Evolutionary conservation across 2,329 filamentous ascomycete species (phyloP).

Genomic region (Alternaria sp.): DNA sequence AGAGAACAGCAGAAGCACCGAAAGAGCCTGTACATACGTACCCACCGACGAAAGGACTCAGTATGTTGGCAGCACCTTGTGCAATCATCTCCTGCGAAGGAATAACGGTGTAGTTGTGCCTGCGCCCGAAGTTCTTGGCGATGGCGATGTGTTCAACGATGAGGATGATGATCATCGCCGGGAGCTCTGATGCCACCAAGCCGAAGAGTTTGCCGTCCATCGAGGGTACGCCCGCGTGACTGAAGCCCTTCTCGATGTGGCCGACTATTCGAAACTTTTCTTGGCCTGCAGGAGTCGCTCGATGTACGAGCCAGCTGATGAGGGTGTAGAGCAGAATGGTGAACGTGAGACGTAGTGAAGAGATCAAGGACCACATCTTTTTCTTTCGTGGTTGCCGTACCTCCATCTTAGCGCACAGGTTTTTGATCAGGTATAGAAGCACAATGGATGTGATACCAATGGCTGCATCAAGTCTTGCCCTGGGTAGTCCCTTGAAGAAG

Average conservation of each 20-base stretch:
- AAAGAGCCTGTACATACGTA: slow-evolving; percentile 94
- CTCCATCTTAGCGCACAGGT: slow-evolving; percentile 68
- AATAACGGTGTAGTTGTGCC: slow-evolving; percentile 93
- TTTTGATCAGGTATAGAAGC: slow-evolving; percentile 71
- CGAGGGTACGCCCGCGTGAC: slow-evolving; percentile 74
- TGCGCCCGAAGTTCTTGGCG: slow-evolving; percentile 89
- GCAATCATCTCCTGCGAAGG: slow-evolving; percentile 94
- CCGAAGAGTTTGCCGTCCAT: slow-evolving; percentile 71
- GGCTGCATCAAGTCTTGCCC: slow-evolving; percentile 77
- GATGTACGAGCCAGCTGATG: slow-evolving; percentile 79
- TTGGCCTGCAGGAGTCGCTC: slow-evolving; percentile 52
- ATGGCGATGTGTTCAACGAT: slow-evolving; percentile 96
- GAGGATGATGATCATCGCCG: slow-evolving; percentile 85
- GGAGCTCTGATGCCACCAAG: slow-evolving; percentile 74
- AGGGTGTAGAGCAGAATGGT: slow-evolving; percentile 89
- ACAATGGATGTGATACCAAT: slow-evolving; percentile 85
- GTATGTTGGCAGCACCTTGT: slow-evolving; percentile 84
- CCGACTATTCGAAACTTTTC: slow-evolving; percentile 74
- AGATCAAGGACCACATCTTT: slow-evolving; percentile 83
- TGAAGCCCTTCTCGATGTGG: slow-evolving; percentile 81
- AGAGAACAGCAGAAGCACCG: slow-evolving; percentile 91
- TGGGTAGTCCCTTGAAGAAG: slow-evolving; percentile 74
- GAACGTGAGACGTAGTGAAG: slow-evolving; percentile 85
- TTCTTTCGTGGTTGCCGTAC: slow-evolving; percentile 71
- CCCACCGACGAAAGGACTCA: slow-evolving; percentile 86